Base-by-base conservation (phyloP, 2,329 filamentous ascomycete genomes). In the Chaetomium sp. region DNA sequence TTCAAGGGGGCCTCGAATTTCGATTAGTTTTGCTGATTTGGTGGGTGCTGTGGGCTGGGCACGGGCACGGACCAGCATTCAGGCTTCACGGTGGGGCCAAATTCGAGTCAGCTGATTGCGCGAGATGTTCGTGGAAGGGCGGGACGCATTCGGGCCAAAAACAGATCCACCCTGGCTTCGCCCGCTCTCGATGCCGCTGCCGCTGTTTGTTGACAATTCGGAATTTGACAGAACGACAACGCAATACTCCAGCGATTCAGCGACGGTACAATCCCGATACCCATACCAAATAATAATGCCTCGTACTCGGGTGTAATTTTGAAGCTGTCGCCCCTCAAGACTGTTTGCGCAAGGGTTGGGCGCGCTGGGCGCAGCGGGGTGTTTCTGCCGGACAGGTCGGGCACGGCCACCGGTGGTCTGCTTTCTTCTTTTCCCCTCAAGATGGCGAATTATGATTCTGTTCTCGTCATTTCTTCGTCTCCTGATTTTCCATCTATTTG, bases 401-500 rank as follows among this genome's bases (percentile, higher is more conserved):
- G 59, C 53, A 77, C 78, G 75, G 72, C 76, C 68, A 69, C 75
- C 63, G 66, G 74, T 62, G 71, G 76, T 63, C 49, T 69, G 49
- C 73, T 50, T 57, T 71, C 66, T 75, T 75, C 65, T 12, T 55
- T 67, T 33, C 60, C 64, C 1, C 23, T 21, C n/a, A 51, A 29
- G 45, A 69, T 68, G 68, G 66, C 69, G 23, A 62, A 66, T 27
- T 57, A 69, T 45, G 69, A 74, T 10, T 69, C 75, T 21, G 69
- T 75, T 33, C 63, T 74, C 33, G 64, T 77, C 35, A 72, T 74
- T 9, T 83, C 83, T 0, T 85, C 83, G 0, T 86, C 84, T 4
- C 83, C 84, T n/a, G 78, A 78, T n/a, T 73, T 87, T 0, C 85
- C 85, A 3, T 79, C 84, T 0, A 73, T 87, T 0, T 77, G 78